phyloP scores from a whole-genome alignment of 1,139 yeast species.

The Blastobotrys persicus region DNA sequence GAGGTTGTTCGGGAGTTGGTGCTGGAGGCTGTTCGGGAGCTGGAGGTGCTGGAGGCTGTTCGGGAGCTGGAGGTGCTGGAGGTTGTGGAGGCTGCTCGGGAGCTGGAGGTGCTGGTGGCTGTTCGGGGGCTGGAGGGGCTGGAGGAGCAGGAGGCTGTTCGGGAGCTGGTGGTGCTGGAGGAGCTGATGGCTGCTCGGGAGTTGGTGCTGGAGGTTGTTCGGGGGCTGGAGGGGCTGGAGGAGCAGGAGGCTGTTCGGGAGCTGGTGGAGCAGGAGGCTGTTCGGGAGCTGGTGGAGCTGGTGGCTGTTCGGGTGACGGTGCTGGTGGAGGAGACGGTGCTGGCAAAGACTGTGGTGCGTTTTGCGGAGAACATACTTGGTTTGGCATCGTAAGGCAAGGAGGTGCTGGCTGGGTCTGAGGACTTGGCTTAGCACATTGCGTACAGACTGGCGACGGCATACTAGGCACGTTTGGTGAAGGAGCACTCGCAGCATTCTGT shows the following conservation, averaged over 20 bases:
- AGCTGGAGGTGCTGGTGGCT: neutral
- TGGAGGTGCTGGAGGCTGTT: neutral
- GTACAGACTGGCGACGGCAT: neutral
- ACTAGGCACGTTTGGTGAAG: neutral
- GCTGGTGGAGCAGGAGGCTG: neutral
- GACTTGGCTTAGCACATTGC: no score
- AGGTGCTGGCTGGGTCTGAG: no score
- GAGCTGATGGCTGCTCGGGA: constrained; percentile 3
- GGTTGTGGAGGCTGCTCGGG: constrained; percentile 3
- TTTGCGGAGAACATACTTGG: neutral
- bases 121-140: constrained; percentile 1
- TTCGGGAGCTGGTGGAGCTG: constrained; percentile 1
- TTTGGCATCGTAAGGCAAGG: neutral
- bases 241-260: neutral
- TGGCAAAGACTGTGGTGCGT: neutral
- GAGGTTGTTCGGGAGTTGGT: neutral
- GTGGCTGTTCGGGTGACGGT: neutral
- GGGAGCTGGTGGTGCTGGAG: neutral
- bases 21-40: constrained; percentile 1
- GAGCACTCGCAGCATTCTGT: neutral
- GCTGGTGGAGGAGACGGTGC: neutral
- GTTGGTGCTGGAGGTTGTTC: neutral
- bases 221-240: neutral
- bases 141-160: constrained; percentile 4
- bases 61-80: constrained; percentile 7